Conservation (phyloP, 2,329 filamentous ascomycete species). For the Chaetomium sp. region DNA sequence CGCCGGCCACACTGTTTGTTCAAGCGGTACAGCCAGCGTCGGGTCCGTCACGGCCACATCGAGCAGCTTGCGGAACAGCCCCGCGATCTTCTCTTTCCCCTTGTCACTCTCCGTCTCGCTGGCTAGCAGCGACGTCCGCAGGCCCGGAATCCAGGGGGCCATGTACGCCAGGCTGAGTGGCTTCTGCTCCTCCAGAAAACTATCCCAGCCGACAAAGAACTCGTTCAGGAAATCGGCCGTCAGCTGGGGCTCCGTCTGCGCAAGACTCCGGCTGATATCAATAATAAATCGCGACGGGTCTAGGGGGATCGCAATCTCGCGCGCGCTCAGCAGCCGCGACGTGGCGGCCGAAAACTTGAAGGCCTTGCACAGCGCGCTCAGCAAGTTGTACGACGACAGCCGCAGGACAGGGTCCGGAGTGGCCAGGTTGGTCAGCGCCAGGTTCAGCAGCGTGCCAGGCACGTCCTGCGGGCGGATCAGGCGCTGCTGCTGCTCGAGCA, state of each 20-base stretch:
- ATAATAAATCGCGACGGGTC: constrained; percentile 60
- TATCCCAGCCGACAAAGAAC: constrained; percentile 67
- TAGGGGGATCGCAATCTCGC: constrained; percentile 57
- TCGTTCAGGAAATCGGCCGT: constrained; percentile 66
- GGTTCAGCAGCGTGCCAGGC: constrained; percentile 60
- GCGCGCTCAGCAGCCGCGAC: constrained; percentile 54
- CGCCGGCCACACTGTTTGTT: constrained; percentile 59
- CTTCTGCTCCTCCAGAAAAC: constrained; percentile 60
- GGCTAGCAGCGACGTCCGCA: constrained; percentile 53
- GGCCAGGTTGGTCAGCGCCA: constrained; percentile 60
- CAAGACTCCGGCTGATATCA: constrained; percentile 58
- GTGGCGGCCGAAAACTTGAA: constrained; percentile 58
- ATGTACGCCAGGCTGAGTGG: constrained; percentile 62
- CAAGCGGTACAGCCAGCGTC: constrained; percentile 52
- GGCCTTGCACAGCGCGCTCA: constrained; percentile 59
- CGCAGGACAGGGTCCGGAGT: constrained; percentile 55
- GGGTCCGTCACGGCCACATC: constrained; percentile 58
- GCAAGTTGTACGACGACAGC: constrained; percentile 59
- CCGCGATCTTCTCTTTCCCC: constrained; percentile 57
- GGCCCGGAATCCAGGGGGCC: constrained; percentile 59
- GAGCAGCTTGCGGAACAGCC: constrained; percentile 59
- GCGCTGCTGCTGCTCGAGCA: constrained; percentile 33
- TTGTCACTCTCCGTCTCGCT: constrained; percentile 59
- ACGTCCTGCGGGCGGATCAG: constrained; percentile 65
- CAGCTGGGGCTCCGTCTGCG: constrained; percentile 57